Evolutionary conservation across 805 yeast genomes (phyloP), one percentile per base, ranked within the genome.

Genomic region (Zygotorulaspora danielsina): DNA sequence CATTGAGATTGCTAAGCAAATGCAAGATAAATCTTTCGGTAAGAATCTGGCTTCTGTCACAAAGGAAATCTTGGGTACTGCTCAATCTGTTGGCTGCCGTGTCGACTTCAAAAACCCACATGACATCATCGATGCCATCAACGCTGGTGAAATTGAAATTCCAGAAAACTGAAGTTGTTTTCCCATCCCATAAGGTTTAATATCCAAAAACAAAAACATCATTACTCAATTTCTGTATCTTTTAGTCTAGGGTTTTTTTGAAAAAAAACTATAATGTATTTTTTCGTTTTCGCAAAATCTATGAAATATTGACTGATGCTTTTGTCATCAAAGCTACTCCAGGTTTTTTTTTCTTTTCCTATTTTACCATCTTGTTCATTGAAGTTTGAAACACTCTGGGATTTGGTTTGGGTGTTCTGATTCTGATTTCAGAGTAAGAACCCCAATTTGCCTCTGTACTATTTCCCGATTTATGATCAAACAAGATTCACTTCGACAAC

Each of bases 41-140:
- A 90, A 88, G 85, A 85, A 65, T 74, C 83, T 93, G 71, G 87
- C 94, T 56, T 93, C 97, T 50, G 96, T 93, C 61, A 78, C 96
- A 66, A 93, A 93, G 82, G 98, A 93, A 81, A 85, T 93, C 69
- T 84, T 93, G 70, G 98, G 98, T 74, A 93, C 98, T 72, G 97
- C 97, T 64, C 97, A 90, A 79, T 89, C 97, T 55, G 94, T 93
- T 67, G 98, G 98, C 66, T 89, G 96, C 78, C 89, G 97, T 77
- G 97, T 93, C 69, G 90, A 88, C 75, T 94, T 89, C 77, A 90
- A 93, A 82, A 90, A 90, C 82, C 96, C 98, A 62, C 97, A 93
- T 72, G 97, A 85, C 74, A 83, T 90, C 77, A 90, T 93, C 67
- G 98, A 89, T 63, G 96, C 90, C 72, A 93, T 93, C 72, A 81